Evolutionary conservation across 345 rosid species (phyloP).

Genomic region (Aurinia saxatilis): DNA sequence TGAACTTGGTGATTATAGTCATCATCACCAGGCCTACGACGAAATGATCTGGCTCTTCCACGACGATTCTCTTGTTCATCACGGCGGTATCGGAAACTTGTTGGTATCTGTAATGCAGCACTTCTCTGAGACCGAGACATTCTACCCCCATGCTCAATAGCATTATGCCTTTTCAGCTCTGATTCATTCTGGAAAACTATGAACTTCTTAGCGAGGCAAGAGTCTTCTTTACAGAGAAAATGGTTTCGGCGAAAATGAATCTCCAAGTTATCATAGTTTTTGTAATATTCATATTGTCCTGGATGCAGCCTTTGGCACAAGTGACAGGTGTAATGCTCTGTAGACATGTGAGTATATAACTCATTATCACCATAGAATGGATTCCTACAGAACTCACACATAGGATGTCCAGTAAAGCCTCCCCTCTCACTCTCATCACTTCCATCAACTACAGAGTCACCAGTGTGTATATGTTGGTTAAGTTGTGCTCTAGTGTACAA

Average conservation of each 20-base stretch:
- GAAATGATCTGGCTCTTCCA: constrained; percentile 65
- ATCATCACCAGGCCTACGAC: constrained; percentile 55
- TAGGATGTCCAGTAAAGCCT: constrained; percentile 91
- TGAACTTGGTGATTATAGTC: constrained; percentile 21
- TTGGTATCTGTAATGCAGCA: constrained; percentile 98
- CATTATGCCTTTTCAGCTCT: constrained; percentile 94
- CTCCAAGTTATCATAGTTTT: constrained; percentile 90
- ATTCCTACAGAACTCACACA: constrained; percentile 80
- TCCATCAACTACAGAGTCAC: constrained; percentile 95
- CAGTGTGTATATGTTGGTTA: constrained; percentile 77
- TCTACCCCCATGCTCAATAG: constrained; percentile 88
- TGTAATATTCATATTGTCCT: constrained; percentile 82
- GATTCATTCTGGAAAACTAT: constrained; percentile 76
- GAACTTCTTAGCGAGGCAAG: constrained; percentile 74
- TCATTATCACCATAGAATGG: constrained; percentile 97
- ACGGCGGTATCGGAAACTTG: constrained; percentile 68
- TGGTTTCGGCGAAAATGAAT: constrained; percentile 87
- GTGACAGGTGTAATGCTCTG: constrained; percentile 88
- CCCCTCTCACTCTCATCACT: constrained; percentile 96
- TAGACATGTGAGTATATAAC: constrained; percentile 81
- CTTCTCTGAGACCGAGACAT: constrained; percentile 80
- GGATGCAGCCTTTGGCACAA: constrained; percentile 93
- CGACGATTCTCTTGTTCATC: constrained; percentile 51
- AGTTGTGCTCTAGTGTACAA: constrained; percentile 71
- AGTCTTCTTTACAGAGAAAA: constrained; percentile 91